Percentiles rank a stretch among this genome's conserved stretches.
Conservation (phyloP, 2,329 filamentous ascomycete genomes). For the Sarocladiaceae sp. region DNA sequence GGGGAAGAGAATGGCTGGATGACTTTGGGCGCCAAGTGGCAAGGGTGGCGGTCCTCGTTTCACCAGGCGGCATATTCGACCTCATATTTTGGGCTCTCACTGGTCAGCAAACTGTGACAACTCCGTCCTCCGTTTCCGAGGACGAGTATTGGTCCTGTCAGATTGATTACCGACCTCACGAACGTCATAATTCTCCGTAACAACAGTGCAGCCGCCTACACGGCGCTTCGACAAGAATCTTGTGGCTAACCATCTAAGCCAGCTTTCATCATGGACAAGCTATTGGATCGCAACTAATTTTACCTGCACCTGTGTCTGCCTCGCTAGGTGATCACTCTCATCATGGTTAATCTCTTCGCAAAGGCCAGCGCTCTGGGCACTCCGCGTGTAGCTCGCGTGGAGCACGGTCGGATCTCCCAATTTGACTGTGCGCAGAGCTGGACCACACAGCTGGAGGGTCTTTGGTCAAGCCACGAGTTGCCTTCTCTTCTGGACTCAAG, state of each 20-base stretch:
- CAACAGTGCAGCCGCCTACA: background rate
- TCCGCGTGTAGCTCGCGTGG: too few species aligned
- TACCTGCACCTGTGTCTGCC: background rate
- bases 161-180: background rate
- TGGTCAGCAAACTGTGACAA: too few species aligned
- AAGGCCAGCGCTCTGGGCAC: too few species aligned
- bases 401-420: too few species aligned
- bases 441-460: too few species aligned
- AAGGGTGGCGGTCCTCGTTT: background rate
- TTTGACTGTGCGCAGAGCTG: too few species aligned
- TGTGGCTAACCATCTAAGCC: background rate
- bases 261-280: background rate
- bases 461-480: background rate
- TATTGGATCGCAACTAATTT: background rate
- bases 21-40: background rate
- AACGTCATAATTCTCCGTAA: constrained; percentile 2
- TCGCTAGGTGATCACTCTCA: background rate
- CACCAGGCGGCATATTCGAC: too few species aligned
- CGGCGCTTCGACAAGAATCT: background rate
- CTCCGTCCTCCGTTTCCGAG: too few species aligned
- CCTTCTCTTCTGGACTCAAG: background rate
- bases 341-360: background rate
- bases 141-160: background rate
- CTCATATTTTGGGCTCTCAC: too few species aligned
- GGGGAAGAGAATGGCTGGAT: too few species aligned